Conservation (phyloP, 257 asterid genomes). For the Sherardia arvensis region DNA sequence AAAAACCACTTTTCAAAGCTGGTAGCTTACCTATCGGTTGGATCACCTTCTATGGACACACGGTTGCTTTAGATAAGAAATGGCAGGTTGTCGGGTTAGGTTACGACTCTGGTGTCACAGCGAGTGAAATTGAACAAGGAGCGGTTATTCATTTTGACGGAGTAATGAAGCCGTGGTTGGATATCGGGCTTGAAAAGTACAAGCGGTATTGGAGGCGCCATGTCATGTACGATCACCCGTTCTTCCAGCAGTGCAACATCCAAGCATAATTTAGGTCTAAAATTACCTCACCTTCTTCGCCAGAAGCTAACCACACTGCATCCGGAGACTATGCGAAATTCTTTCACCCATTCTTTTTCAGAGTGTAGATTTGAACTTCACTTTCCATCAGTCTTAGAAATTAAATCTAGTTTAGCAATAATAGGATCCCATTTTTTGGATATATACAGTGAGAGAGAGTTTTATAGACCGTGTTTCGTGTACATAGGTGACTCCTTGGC, state of each 20-base stretch:
- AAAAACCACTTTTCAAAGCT: conserved; percentile 44
- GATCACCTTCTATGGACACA: conserved; percentile 63
- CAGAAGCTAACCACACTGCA: conserved; percentile 1
- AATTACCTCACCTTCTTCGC: background rate
- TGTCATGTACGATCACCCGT: conserved; percentile 60
- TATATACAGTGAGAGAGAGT: conserved; percentile 19
- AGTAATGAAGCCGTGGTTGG: conserved; percentile 82
- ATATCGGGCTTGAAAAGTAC: conserved; percentile 65
- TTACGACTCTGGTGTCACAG: conserved; percentile 39
- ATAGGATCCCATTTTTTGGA: conserved; percentile 20
- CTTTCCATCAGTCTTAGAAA: conserved; percentile 13
- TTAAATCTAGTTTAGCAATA: conserved; percentile 29
- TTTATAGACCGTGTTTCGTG: too few species aligned
- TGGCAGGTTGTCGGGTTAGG: conserved; percentile 90
- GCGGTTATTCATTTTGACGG: conserved; percentile 86
- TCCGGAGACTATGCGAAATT: conserved; percentile 23
- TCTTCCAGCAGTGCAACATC: conserved; percentile 72
- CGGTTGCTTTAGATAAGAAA: conserved; percentile 44
- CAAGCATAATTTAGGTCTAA: conserved; percentile 32
- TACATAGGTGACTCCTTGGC: conserved; percentile 20
- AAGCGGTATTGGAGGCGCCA: conserved; percentile 60
- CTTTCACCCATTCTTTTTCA: conserved; percentile 34
- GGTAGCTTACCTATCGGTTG: conserved; percentile 92
- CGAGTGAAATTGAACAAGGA: conserved; percentile 43
- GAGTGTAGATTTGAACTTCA: conserved; percentile 33